phyloP scores from a whole-genome alignment of 202 grass and related monocot genomes.

The Zizania palustris region DNA sequence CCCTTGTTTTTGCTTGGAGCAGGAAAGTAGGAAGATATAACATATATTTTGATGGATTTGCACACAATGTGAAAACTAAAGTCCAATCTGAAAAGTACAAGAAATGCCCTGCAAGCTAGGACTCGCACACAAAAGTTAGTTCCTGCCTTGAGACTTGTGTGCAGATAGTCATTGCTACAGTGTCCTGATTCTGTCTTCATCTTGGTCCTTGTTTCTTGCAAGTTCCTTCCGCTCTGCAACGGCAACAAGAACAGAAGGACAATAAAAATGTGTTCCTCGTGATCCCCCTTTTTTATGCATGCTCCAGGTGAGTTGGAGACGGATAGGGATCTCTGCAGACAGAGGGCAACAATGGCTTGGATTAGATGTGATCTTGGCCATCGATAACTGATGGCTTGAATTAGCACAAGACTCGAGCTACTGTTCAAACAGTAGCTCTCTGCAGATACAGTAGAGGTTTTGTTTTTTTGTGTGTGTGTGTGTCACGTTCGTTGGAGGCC shows the following conservation, averaged over 20 bases:
- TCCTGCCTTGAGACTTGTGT: conserved; percentile 4
- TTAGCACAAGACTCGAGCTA: no score
- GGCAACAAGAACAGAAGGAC: neutral
- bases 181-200: neutral
- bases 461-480: no score
- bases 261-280: neutral
- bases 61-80: no score
- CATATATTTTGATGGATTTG: no score
- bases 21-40: neutral
- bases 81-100: neutral
- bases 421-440: no score
- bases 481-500: neutral
- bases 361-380: no score
- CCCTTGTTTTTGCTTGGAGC: conserved; percentile 13
- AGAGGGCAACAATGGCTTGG: no score
- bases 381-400: no score
- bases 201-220: no score
- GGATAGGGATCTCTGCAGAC: no score
- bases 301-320: neutral
- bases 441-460: no score
- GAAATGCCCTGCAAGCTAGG: no score
- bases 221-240: neutral
- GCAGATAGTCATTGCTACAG: neutral
- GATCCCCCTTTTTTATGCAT: neutral
- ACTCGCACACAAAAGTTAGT: neutral